phyloP scores from a whole-genome alignment of 192 early-diverging fungal genomes.

The Entophlyctis luteolus region DNA sequence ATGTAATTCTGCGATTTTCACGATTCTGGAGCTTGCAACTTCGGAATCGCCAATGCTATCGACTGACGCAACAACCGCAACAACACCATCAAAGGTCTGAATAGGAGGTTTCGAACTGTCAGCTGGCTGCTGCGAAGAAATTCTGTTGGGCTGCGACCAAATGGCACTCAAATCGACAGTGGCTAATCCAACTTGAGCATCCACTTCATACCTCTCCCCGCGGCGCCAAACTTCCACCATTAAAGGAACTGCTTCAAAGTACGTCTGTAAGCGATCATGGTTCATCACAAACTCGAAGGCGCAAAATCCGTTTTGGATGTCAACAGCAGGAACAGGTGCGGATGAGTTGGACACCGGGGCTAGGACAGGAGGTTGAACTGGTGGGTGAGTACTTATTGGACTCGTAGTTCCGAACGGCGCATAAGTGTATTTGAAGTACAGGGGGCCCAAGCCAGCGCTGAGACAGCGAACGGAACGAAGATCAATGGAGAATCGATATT shows the following conservation, averaged over 20 bases:
- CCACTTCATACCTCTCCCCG: conserved; percentile 26
- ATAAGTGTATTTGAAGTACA: conserved; percentile 47
- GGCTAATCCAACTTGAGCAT: conserved; percentile 37
- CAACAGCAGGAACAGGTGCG: conserved; percentile 25
- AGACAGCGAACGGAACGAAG: conserved; percentile 39
- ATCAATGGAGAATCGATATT: conserved; percentile 56
- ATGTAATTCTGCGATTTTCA: conserved; percentile 36
- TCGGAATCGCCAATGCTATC: neutral
- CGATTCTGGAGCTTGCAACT: neutral
- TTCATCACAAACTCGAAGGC: conserved; percentile 58
- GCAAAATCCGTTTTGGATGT: conserved; percentile 43
- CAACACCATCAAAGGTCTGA: conserved; percentile 2
- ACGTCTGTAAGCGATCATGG: conserved; percentile 33
- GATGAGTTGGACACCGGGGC: neutral
- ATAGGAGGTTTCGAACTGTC: neutral
- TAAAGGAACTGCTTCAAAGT: conserved; percentile 48
- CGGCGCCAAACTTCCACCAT: conserved; percentile 40
- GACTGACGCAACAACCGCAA: conserved; percentile 2
- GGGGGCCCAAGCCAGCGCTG: conserved; percentile 1
- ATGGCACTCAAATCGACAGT: conserved; percentile 33
- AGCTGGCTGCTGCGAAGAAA: neutral
- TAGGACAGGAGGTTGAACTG: neutral
- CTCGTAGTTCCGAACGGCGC: conserved; percentile 45
- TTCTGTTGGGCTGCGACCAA: neutral
- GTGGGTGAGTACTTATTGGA: conserved; percentile 45